Percentiles rank a stretch among this genome's conserved stretches.
Evolutionary conservation across 2,329 filamentous ascomycete genomes (phyloP).

Genomic region (Ceratocystis smalleyi): DNA sequence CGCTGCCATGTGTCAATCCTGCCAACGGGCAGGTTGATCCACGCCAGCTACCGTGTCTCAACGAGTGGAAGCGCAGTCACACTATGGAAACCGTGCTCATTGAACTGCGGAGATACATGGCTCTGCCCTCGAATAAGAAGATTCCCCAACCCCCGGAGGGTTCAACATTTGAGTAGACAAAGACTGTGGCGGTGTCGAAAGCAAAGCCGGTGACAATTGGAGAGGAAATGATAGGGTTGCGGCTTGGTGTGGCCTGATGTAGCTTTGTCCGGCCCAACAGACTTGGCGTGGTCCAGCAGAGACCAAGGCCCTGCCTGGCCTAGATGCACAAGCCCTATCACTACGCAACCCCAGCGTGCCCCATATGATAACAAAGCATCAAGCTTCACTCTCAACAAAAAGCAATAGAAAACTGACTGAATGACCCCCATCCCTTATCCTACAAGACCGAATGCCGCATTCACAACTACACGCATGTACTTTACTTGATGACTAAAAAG

Average conservation of each 20-base stretch:
- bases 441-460: not conserved
- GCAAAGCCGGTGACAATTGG: not conserved
- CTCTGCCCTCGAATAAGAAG: conserved; percentile 81
- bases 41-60: conserved; percentile 65
- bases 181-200: not conserved
- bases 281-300: not conserved
- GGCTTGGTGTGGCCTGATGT: not conserved
- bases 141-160: conserved; percentile 86
- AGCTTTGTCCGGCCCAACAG: not conserved
- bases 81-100: conserved; percentile 91
- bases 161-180: conserved; percentile 30
- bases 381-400: not conserved
- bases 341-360: not conserved
- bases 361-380: not conserved
- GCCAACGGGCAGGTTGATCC: conserved; percentile 73
- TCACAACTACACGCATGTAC: not conserved
- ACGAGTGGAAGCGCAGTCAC: conserved; percentile 81
- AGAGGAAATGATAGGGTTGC: no score
- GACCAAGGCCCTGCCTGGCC: not conserved
- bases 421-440: no score
- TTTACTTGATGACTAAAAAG: not conserved
- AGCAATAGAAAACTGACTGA: not conserved
- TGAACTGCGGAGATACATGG: conserved; percentile 87
- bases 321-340: not conserved
- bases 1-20: conserved; percentile 83